Evolutionary conservation across 176 grass and related monocot genomes (phyloP).

Genomic region (Alloteropsis semialata): DNA sequence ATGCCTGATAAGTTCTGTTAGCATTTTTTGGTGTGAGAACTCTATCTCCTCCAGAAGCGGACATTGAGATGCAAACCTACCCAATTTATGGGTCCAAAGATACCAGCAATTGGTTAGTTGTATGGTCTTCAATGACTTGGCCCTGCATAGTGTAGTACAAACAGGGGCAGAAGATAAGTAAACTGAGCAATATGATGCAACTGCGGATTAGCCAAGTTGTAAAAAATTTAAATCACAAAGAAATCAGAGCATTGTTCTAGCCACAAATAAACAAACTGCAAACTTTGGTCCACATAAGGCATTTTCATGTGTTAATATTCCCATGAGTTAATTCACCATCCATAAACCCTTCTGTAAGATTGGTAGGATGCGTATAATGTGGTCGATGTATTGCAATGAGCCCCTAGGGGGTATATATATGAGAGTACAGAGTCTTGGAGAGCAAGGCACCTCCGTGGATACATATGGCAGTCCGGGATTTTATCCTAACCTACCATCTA

Average conservation of each 20-base stretch:
- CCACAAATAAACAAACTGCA: background rate
- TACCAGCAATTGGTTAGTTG: slow-evolving; percentile 15
- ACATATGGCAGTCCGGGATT: no score
- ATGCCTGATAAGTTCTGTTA: background rate
- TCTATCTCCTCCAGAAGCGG: slow-evolving; percentile 44
- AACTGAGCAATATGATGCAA: background rate
- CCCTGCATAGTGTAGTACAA: slow-evolving; percentile 9
- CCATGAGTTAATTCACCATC: background rate
- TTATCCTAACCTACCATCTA: no score
- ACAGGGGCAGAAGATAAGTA: background rate
- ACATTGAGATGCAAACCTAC: slow-evolving; percentile 14
- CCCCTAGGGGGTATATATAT: no score
- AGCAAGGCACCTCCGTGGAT: no score
- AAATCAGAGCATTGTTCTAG: background rate
- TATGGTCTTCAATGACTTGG: slow-evolving; percentile 34
- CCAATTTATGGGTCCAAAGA: background rate
- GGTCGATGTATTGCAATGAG: no score
- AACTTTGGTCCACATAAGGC: background rate
- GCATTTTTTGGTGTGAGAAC: slow-evolving; percentile 18
- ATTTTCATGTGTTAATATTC: background rate
- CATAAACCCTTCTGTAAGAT: background rate
- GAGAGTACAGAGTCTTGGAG: no score
- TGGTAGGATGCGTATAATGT: no score
- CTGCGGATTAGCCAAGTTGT: background rate
- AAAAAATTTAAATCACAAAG: background rate